Base-by-base conservation (phyloP, 257 asterid species). In the Scutellaria minor region DNA sequence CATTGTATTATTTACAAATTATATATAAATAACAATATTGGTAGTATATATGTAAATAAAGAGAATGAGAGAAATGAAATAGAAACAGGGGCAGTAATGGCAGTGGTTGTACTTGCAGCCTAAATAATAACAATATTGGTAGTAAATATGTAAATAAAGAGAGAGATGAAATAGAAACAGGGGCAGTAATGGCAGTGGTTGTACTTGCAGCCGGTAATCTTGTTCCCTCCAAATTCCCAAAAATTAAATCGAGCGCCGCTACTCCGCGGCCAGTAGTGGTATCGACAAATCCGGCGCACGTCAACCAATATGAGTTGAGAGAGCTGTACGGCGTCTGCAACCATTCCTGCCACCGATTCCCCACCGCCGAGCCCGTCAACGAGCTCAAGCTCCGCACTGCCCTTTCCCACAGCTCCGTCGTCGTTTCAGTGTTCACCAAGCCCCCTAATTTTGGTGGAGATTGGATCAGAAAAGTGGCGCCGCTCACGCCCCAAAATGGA, bases 331-430 rank as follows among this genome's bases (percentile, higher is more conserved):
- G 85, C 40, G 64, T 70, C 83, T 94, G 97, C 85, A 88, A 89
- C 82, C 89, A 84, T 84, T 89, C 97, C 75, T 82, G 90, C 89
- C 88, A 91, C 85, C 97, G 95, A 69, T 91, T 91, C 85, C 97
- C 98, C 72, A 72, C 68, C 58, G 14, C 73, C 57, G 93, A 87
- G 64, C 90, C 83, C 6, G 76, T 88, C 1, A 95, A 90, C 73
- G 18, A 67, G 46, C 46, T 48, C 47, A 94, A 91, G 87, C 95
- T 94, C 76, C 79, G 78, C 10, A 83, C 76, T 24, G 97, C 99
- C 66, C 64, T 94, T 40, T 62, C 81, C n/a, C 90, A 89, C 77
- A 94, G 97, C 77, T 80, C 89, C 75, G 77, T 94, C 69, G 83
- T 94, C 45, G 86, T 90, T 62, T 87, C 97, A 0, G 99, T 79